phyloP scores from a whole-genome alignment of 306 rosid species.

The Potentilla sterilis region DNA sequence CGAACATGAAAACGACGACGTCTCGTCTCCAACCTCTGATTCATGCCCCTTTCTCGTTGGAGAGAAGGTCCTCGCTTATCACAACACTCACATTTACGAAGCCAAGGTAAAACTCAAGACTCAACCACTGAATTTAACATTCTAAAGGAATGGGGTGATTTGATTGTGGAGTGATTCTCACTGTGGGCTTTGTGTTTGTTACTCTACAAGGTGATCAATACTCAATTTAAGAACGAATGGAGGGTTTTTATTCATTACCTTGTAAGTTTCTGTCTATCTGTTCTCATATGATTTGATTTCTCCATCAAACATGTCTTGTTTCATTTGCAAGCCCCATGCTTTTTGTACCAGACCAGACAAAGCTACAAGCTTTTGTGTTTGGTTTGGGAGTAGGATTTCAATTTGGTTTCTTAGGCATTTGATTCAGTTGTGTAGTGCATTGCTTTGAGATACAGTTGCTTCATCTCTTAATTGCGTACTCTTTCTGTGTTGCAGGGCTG shows the following conservation, averaged over 20 bases:
- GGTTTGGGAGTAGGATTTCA: neutral
- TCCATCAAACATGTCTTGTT: neutral
- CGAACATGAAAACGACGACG: slow-evolving; percentile 20
- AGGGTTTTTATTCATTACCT: slow-evolving; percentile 63
- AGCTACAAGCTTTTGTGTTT: neutral
- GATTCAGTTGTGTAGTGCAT: neutral
- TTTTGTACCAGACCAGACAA: neutral
- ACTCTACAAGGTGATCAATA: slow-evolving; percentile 46
- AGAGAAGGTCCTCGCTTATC: slow-evolving; percentile 63
- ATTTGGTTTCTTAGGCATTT: neutral
- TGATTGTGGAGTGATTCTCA: slow-evolving; percentile 3
- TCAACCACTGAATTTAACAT: neutral
- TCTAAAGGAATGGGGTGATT: neutral
- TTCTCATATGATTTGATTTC: neutral
- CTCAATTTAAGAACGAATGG: slow-evolving; percentile 41
- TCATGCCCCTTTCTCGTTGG: slow-evolving; percentile 49
- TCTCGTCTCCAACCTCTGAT: slow-evolving; percentile 24
- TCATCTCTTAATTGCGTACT: slow-evolving; percentile 11
- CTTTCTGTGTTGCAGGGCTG: slow-evolving; percentile 68
- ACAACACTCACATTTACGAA: slow-evolving; percentile 41
- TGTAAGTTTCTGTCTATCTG: slow-evolving; percentile 35
- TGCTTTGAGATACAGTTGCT: slow-evolving; percentile 6
- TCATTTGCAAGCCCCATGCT: neutral
- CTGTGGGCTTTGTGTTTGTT: slow-evolving; percentile 9
- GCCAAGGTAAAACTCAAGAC: slow-evolving; percentile 51